Evolutionary conservation across 768 basidiomycete species (phyloP).

Genomic region (Mycena filopes): DNA sequence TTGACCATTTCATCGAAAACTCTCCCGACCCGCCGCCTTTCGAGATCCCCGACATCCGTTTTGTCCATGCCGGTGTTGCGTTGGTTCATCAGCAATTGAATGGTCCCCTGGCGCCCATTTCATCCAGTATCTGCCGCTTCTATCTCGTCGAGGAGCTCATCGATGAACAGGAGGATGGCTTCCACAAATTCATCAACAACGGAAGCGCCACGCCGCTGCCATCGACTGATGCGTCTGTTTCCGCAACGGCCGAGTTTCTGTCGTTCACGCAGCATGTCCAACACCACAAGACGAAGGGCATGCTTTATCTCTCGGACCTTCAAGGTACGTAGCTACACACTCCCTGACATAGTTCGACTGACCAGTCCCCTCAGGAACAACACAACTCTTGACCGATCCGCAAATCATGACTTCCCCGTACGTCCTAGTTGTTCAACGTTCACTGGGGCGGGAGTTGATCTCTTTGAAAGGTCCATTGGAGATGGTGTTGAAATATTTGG

Average conservation of each 20-base stretch:
- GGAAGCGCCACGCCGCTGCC: not conserved
- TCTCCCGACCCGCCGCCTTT: not conserved
- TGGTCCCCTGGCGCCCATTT: not conserved
- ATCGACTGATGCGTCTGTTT: not conserved
- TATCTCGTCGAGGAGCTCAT: constrained; percentile 14
- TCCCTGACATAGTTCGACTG: too few species aligned
- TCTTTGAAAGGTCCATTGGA: too few species aligned
- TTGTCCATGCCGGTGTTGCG: constrained; percentile 3
- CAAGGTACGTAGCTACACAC: constrained; percentile 15
- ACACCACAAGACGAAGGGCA: constrained; percentile 24
- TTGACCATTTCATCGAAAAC: not conserved
- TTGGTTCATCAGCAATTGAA: not conserved
- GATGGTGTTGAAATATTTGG: too few species aligned
- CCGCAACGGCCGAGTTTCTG: not conserved
- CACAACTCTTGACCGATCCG: too few species aligned
- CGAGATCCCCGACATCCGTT: constrained; percentile 4
- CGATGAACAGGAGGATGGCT: constrained; percentile 1
- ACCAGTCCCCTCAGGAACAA: too few species aligned
- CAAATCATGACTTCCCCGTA: too few species aligned
- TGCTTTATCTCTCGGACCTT: constrained; percentile 32
- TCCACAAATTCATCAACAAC: constrained; percentile 14
- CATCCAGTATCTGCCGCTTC: not conserved
- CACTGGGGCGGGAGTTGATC: too few species aligned
- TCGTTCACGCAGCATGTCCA: constrained; percentile 32
- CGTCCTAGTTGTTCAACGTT: too few species aligned